A percentile compares a stretch with the other conserved stretches of the same genome.
Conservation (phyloP, 1,284 basidiomycete species). For the Dichomitus squalens region DNA sequence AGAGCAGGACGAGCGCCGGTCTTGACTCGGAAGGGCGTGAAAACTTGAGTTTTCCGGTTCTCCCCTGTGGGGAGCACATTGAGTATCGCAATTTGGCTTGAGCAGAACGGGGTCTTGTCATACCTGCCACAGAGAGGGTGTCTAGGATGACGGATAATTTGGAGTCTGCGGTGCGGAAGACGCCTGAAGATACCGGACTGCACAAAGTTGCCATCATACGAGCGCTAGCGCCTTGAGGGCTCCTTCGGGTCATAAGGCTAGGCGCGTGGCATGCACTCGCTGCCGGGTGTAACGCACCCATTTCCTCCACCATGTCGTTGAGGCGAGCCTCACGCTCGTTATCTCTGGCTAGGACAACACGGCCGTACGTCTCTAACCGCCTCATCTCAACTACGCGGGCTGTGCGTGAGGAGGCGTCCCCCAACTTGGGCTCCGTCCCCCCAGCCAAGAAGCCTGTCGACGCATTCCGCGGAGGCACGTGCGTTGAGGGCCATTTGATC, state of each 20-base stretch:
- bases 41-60: too few species aligned
- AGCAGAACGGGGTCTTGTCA: too few species aligned
- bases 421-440: constrained; percentile 58
- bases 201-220: too few species aligned
- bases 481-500: constrained; percentile 30
- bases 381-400: constrained; percentile 40
- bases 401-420: constrained; percentile 47
- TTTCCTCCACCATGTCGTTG: constrained; percentile 41
- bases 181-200: too few species aligned
- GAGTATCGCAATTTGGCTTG: too few species aligned
- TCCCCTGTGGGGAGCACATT: too few species aligned
- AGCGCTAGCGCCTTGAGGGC: too few species aligned
- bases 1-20: too few species aligned
- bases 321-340: constrained; percentile 37
- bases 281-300: background rate
- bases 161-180: too few species aligned
- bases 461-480: constrained; percentile 87
- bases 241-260: background rate
- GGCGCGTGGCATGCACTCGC: background rate
- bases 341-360: constrained; percentile 36
- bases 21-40: too few species aligned
- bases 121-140: too few species aligned
- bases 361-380: constrained; percentile 24
- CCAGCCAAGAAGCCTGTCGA: constrained; percentile 79
- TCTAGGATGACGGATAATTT: too few species aligned